These are phyloP conservation scores for Corrigiola litoralis DNA, from an alignment of 179 eudicot species.

Conservation along the genomic window DNA sequence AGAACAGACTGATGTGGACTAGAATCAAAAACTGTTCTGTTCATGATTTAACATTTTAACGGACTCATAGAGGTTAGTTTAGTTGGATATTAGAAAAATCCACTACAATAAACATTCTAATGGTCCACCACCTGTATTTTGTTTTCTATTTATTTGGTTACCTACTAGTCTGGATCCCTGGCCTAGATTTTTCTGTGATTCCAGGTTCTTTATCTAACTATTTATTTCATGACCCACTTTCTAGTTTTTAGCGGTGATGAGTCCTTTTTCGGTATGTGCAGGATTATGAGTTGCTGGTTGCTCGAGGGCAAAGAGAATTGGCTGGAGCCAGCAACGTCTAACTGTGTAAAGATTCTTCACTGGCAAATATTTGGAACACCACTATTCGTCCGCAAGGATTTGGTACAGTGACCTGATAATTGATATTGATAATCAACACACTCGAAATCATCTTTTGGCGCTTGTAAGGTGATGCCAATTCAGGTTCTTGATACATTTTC, in stretches of 20 bases:
- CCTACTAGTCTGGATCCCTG: too few species aligned
- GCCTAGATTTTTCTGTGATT: too few species aligned
- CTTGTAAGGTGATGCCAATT: neutral
- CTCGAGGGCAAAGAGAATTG: slow-evolving; percentile 40
- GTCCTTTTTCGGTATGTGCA: slow-evolving; percentile 23
- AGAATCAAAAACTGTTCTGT: too few species aligned
- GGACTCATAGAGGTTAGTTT: too few species aligned
- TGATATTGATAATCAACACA: slow-evolving; percentile 6
- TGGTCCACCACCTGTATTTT: too few species aligned
- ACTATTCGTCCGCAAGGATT: neutral
- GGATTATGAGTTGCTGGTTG: slow-evolving; percentile 61
- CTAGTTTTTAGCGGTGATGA: neutral
- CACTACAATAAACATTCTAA: too few species aligned
- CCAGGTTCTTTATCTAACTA: too few species aligned
- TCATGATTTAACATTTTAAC: too few species aligned
- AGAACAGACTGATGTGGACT: too few species aligned
- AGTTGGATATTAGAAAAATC: too few species aligned
- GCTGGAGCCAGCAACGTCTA: slow-evolving; percentile 49
- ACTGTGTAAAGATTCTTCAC: neutral
- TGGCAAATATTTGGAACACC: neutral
- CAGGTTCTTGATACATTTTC: neutral
- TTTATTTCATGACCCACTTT: too few species aligned
- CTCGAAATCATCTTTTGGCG: neutral
- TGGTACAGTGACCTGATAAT: neutral
- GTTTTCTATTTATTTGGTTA: too few species aligned